Conservation (phyloP, 2,329 filamentous ascomycete genomes). For the Fusarium duplospermum region DNA sequence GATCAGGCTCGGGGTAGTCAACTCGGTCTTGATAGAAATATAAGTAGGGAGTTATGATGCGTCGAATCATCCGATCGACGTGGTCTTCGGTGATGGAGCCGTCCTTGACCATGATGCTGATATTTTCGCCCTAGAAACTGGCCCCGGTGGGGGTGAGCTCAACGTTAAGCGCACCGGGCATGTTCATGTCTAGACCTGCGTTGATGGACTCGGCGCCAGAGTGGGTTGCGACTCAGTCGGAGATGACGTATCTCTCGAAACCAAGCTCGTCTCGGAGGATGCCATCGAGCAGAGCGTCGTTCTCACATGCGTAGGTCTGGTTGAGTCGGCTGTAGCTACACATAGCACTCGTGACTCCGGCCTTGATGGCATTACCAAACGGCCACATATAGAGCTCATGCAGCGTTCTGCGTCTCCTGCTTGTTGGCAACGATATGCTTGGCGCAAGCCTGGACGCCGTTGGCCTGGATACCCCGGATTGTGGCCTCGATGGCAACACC, state of each 20-base stretch:
- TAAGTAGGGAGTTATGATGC: conserved; percentile 64
- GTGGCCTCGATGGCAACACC: conserved; percentile 71
- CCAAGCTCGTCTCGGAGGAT: background rate
- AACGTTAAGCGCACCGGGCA: conserved; percentile 48
- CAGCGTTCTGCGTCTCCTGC: conserved; percentile 40
- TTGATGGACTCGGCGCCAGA: conserved; percentile 49
- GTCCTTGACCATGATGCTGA: background rate
- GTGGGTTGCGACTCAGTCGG: conserved; percentile 58
- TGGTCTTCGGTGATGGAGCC: conserved; percentile 50
- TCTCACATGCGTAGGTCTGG: background rate
- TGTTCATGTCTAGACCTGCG: conserved; percentile 59
- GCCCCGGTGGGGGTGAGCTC: background rate
- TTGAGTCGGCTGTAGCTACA: conserved; percentile 44
- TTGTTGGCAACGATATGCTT: conserved; percentile 57
- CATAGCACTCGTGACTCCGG: conserved; percentile 46
- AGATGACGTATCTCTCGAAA: conserved; percentile 60
- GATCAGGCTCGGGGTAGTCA: background rate
- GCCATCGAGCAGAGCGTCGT: background rate
- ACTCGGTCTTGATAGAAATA: conserved; percentile 51
- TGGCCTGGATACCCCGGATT: conserved; percentile 76
- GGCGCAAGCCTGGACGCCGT: conserved; percentile 73
- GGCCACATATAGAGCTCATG: background rate
- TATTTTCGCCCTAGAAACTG: background rate
- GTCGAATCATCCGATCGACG: conserved; percentile 35
- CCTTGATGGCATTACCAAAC: conserved; percentile 41